These are phyloP conservation scores for Talaromyces sp. DNA, from an alignment of 2,329 filamentous ascomycete genomes.

Conservation along the genomic window DNA sequence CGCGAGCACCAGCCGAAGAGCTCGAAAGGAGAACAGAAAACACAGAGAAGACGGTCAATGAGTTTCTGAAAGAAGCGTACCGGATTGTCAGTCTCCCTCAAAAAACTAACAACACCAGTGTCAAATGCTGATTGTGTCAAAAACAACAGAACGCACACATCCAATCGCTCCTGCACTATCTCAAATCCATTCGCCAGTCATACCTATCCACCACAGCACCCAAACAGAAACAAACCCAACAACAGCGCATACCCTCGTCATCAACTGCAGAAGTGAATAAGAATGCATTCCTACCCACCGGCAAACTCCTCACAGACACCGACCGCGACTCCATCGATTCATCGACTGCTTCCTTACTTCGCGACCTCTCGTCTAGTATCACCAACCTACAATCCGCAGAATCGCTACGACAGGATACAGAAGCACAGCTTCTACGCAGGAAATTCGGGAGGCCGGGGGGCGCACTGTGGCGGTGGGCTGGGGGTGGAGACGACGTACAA, in stretches of 20 bases:
- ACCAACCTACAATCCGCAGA: constrained; percentile 75
- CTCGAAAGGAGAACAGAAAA: neutral
- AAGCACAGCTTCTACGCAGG: constrained; percentile 63
- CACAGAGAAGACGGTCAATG: constrained; percentile 53
- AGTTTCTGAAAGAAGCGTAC: constrained; percentile 90
- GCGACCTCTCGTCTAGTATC: constrained; percentile 78
- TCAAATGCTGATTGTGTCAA: neutral
- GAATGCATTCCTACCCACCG: constrained; percentile 11
- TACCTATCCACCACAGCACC: constrained; percentile 80
- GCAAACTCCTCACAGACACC: constrained; percentile 62
- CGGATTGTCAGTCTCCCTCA: constrained; percentile 66
- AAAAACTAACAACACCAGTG: no score
- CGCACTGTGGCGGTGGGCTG: constrained; percentile 61
- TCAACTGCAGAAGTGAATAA: no score
- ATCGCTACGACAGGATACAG: constrained; percentile 70
- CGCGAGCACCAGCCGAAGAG: constrained; percentile 1
- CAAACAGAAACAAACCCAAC: constrained; percentile 25
- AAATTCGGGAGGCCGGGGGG: constrained; percentile 54
- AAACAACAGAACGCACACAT: constrained; percentile 79
- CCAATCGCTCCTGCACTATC: constrained; percentile 68
- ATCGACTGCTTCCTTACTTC: constrained; percentile 76
- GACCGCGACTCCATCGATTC: constrained; percentile 84
- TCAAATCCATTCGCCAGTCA: constrained; percentile 76
- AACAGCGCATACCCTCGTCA: neutral
- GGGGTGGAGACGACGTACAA: constrained; percentile 42